Base-by-base conservation (phyloP, 768 basidiomycete genomes). In the Paxillus ammoniavirescens region DNA sequence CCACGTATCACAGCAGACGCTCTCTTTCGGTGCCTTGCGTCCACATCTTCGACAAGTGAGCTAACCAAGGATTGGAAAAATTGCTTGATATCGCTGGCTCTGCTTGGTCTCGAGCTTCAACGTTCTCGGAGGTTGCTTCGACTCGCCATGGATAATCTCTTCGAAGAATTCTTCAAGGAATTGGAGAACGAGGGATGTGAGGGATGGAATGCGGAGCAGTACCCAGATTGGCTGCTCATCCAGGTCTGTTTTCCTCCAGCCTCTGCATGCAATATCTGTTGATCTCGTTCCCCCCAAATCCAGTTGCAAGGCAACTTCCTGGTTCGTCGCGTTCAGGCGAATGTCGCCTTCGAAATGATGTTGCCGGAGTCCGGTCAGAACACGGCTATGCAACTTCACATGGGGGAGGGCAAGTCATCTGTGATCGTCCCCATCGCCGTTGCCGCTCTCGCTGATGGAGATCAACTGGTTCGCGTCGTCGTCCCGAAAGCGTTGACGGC, bases 321-420 rank as follows among this genome's bases (percentile, higher is more conserved):
- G 6, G 62, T 72, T 26, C 77, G 81, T 5, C 67, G 69, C 0
- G 58, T 81, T 14, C 82, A 83, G 53, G 63, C 64, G 0, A 47
- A 62, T 0, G 64, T 82, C 8, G 77, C 80, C 1, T 48, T 58
- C 4, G 73, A 80, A 46, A 82, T 83, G 82, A 76, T 79, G 21
- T 49, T 60, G 0, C 80, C 82, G 0, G 52, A 50, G 1, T 70
- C 64, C 0, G 52, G 55, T 2, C 14, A 57, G 8, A 83, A 77
- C 45, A 73, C 75, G 0, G 61, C 71, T 6, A 65, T 78, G 28
- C 81, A 82, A 38, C 73, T 82, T 14, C 81, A 83, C 46, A 83
- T 83, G 81, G 81, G 81, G 2, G 81, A 83, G 50, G 82, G 81
- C 1, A 83, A 83, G 54, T 73, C 75, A 2, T 75, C 73, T 0